Conservation (phyloP, 331 rosid genomes). For the Erythrophleum ivorense region DNA sequence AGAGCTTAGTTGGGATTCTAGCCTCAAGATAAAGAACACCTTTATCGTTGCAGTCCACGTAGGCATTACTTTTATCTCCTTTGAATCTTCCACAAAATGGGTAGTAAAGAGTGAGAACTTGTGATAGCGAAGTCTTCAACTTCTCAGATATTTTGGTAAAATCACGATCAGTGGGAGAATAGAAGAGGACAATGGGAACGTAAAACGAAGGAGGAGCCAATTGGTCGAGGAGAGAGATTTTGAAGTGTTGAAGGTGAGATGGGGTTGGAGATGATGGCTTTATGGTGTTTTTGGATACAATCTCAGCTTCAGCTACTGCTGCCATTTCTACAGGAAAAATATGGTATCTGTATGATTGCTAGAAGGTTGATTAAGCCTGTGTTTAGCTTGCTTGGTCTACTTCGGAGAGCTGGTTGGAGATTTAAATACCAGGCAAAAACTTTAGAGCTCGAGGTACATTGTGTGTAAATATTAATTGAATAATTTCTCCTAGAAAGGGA, state of each 20-base stretch:
- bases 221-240: constrained; percentile 29
- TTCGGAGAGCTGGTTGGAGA: background rate
- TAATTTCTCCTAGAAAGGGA: no score
- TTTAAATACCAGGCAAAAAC: background rate
- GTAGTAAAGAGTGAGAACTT: constrained; percentile 6
- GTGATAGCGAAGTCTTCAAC: constrained; percentile 5
- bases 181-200: constrained; percentile 23
- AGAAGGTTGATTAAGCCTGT: background rate
- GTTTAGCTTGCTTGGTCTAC: background rate
- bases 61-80: background rate
- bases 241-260: constrained; percentile 10
- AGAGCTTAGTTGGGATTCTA: background rate
- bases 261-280: constrained; percentile 34
- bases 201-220: constrained; percentile 14
- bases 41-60: constrained; percentile 18
- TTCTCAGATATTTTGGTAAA: background rate
- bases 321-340: background rate
- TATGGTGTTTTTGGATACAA: constrained; percentile 8
- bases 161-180: background rate
- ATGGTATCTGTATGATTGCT: no score
- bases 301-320: background rate
- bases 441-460: background rate
- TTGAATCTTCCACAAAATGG: constrained; percentile 23
- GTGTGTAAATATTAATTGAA: no score
- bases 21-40: constrained; percentile 21